These are phyloP conservation scores for Suhomyces sp. DNA, from an alignment of 805 yeast species.

Conservation along the genomic window DNA sequence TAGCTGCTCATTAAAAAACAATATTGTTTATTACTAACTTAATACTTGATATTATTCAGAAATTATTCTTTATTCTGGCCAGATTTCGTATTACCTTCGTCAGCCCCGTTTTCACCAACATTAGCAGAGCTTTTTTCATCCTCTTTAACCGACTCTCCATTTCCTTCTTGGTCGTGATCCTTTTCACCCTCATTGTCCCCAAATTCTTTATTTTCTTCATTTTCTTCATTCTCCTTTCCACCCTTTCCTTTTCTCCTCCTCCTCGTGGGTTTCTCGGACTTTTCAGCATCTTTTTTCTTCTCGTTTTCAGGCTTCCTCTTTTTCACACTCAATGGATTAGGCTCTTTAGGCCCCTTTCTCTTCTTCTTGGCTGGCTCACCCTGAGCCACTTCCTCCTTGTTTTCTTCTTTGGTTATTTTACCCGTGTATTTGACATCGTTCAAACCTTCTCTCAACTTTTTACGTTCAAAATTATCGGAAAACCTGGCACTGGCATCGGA, in stretches of 20 bases:
- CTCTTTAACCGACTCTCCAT: neutral
- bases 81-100: neutral
- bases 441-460: constrained; percentile 74
- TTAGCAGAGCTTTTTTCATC: neutral
- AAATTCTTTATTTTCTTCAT: neutral
- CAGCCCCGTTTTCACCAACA: too few species aligned
- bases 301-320: constrained; percentile 49
- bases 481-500: constrained; percentile 58
- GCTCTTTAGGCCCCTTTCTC: constrained; percentile 61
- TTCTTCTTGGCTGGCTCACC: constrained; percentile 34
- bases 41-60: too few species aligned
- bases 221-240: neutral
- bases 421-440: constrained; percentile 61
- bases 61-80: neutral
- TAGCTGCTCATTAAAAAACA: neutral
- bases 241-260: neutral
- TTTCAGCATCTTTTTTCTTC: neutral
- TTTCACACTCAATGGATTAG: constrained; percentile 88
- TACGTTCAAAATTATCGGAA: constrained; percentile 50
- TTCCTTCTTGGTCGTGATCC: neutral
- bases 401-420: constrained; percentile 19
- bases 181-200: neutral
- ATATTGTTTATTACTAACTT: too few species aligned
- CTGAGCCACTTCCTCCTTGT: constrained; percentile 11
- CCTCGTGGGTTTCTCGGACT: neutral